Evolutionary conservation across 345 rosid species (phyloP), one percentile per base, ranked within the genome.

Genomic region (Microcos paniculata): DNA sequence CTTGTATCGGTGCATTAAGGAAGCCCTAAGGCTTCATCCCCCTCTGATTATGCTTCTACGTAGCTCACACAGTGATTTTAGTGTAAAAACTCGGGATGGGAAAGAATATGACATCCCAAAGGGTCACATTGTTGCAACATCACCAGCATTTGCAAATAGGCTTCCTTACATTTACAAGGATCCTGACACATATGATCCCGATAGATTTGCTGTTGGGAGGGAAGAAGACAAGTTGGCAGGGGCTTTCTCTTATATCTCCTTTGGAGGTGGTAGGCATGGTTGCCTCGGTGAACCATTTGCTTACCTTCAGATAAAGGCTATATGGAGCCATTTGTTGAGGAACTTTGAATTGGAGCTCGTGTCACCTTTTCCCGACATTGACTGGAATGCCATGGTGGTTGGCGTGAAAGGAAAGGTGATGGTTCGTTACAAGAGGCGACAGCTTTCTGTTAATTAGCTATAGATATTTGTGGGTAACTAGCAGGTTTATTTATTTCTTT

Each of bases 311-410:
- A 96, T 96, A 80, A 96, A 93, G 85, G 99, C 99, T 31, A 90
- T 96, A 83, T 96, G 99, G 99, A 93, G 94, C 84, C 98, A 93
- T 84, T 76, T 96, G 83, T 79, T 96, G 77, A 87, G 99, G 85
- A 96, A 96, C 83, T 96, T 96, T 52, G 98, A 96, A 68, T 52
- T 96, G 38, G 97, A 96, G 84, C 77, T 93, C 81, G 81, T 87
- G 64, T 96, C 99, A 51, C 96, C 99, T 0, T 96, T 96, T 81
- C 99, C 99, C 12, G 98, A 93, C 90, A 91, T 86, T 4, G 99
- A 96, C 82, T 96, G 99, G 99, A 96, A 93, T 38, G 98, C 99
- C 2, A 96, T 96, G 99, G 99, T 96, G 21, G 99, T 96, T 46
- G 98, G 99, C 14, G 99, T 96, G 28, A 96, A 96, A 83, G 99